Evolutionary conservation across 2,329 filamentous ascomycete species (phyloP).

Genomic region (Harringtonia lauricola): DNA sequence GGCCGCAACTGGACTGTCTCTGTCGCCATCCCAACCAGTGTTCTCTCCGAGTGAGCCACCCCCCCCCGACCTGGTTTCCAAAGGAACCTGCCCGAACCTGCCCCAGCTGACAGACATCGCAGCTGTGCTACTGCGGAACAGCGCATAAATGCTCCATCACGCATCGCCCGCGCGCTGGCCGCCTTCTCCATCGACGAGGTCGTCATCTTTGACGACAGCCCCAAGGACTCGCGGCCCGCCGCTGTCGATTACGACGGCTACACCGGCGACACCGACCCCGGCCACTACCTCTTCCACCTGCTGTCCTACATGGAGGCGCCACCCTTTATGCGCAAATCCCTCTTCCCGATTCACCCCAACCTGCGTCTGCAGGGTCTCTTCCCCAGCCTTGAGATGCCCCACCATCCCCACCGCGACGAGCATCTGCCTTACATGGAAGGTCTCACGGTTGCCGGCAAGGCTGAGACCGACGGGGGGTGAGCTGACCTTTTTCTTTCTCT

Average conservation of each 20-base stretch:
- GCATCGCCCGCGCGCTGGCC: constrained; percentile 69
- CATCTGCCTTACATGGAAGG: constrained; percentile 75
- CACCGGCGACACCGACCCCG: constrained; percentile 64
- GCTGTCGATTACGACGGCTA: constrained; percentile 40
- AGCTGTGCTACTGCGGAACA: constrained; percentile 65
- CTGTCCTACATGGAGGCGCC: constrained; percentile 77
- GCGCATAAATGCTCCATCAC: constrained; percentile 60
- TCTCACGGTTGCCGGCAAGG: constrained; percentile 43
- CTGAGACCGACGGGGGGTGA: constrained; percentile 26
- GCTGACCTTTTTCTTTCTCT: no score
- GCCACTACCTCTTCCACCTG: constrained; percentile 69
- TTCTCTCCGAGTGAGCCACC: constrained; percentile 55
- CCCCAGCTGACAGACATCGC: no score
- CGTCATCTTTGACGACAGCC: constrained; percentile 66
- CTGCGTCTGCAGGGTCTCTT: constrained; percentile 61
- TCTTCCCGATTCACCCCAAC: constrained; percentile 74
- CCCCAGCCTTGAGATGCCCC: constrained; percentile 73
- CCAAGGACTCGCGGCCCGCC: constrained; percentile 30
- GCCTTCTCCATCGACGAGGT: constrained; percentile 81
- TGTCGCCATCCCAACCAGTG: constrained; percentile 67
- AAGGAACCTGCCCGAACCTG: no score
- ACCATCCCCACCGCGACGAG: constrained; percentile 66
- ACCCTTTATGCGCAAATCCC: constrained; percentile 62
- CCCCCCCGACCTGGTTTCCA: not conserved
- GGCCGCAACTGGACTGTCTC: constrained; percentile 65